Conservation (phyloP, 805 yeast species). For the Myxozyma geophila region DNA sequence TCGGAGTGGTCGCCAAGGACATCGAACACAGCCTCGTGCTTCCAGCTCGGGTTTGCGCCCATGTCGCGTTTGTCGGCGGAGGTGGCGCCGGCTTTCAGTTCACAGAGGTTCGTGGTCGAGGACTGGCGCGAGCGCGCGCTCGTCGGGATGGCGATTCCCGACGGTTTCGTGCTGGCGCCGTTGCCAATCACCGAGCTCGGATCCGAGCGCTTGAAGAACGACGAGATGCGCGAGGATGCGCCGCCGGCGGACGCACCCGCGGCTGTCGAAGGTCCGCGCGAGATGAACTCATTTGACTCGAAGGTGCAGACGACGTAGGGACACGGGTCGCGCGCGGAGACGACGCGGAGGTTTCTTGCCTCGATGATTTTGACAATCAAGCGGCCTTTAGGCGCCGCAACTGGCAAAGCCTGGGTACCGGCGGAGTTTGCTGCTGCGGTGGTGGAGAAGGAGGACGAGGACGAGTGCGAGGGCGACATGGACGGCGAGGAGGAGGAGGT, state of each 20-base stretch:
- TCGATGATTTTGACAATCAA: slow-evolving; percentile 78
- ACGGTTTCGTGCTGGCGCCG: slow-evolving; percentile 7
- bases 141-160: slow-evolving; percentile 45
- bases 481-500: neutral
- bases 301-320: slow-evolving; percentile 87
- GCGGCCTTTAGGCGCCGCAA: slow-evolving; percentile 72
- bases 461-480: slow-evolving; percentile 17
- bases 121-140: slow-evolving; percentile 38
- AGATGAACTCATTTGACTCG: slow-evolving; percentile 87
- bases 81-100: slow-evolving; percentile 19
- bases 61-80: slow-evolving; percentile 20
- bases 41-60: slow-evolving; percentile 78
- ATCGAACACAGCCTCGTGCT: slow-evolving; percentile 90
- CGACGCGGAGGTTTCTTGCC: slow-evolving; percentile 69
- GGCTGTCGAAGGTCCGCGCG: slow-evolving; percentile 65
- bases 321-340: slow-evolving; percentile 57
- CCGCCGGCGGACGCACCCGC: slow-evolving; percentile 32
- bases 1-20: slow-evolving; percentile 84
- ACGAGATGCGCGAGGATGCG: slow-evolving; percentile 28
- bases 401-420: slow-evolving; percentile 17
- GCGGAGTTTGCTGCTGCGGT: slow-evolving; percentile 2
- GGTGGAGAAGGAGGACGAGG: slow-evolving; percentile 26
- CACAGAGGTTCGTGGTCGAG: slow-evolving; percentile 27
- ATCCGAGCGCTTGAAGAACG: slow-evolving; percentile 23
- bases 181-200: slow-evolving; percentile 16